These are phyloP conservation scores for Magnolia sinica DNA, from an alignment of 164 flowering plant species.

Conservation along the genomic window DNA sequence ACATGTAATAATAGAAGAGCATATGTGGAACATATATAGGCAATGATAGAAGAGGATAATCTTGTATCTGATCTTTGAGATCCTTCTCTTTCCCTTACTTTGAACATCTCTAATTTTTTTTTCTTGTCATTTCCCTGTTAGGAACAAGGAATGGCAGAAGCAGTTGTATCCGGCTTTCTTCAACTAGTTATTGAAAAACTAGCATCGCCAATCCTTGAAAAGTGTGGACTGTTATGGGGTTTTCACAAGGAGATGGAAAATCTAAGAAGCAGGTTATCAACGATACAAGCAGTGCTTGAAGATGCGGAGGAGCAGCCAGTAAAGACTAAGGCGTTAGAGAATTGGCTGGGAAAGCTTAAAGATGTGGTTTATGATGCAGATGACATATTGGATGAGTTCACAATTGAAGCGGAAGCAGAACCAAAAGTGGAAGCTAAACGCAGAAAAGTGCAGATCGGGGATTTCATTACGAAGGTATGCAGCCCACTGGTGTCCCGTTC, in stretches of 20 bases:
- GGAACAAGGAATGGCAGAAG: not conserved
- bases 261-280: not conserved
- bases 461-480: too few relatives aligned
- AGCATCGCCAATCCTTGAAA: not conserved
- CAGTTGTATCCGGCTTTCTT: not conserved
- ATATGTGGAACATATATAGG: too few relatives aligned
- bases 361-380: slow-evolving; percentile 8
- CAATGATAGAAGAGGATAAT: too few relatives aligned
- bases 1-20: too few relatives aligned
- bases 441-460: not conserved
- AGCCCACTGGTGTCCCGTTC: not conserved
- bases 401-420: not conserved
- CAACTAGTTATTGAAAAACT: not conserved
- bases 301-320: slow-evolving; percentile 2
- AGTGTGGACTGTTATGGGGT: not conserved
- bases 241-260: not conserved
- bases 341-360: slow-evolving; percentile 6
- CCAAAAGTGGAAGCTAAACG: not conserved
- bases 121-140: too few relatives aligned
- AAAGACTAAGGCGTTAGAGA: not conserved
- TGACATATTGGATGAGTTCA: slow-evolving; percentile 5
- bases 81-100: too few relatives aligned
- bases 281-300: slow-evolving; percentile 3
- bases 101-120: too few relatives aligned
- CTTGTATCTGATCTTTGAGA: too few relatives aligned